A percentile compares a stretch with the other conserved stretches of the same genome.
These are phyloP conservation scores for Clitocybe nebularis DNA, from an alignment of 1,284 basidiomycete genomes.

Conservation along the genomic window DNA sequence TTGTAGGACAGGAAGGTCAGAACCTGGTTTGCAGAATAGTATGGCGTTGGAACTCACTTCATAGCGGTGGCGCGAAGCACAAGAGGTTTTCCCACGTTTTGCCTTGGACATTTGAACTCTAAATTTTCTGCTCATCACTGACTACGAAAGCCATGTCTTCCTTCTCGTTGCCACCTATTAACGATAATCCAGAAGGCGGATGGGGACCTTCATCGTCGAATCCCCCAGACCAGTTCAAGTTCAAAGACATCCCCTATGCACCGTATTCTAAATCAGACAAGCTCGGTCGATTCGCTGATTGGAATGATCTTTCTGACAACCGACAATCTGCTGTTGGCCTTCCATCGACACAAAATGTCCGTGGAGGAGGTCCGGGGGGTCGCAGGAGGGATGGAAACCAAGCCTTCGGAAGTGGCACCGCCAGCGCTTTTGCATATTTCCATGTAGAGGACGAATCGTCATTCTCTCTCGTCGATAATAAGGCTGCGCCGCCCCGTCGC, in stretches of 20 bases:
- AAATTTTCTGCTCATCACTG: conserved; percentile 24
- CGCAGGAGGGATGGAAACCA: conserved; percentile 64
- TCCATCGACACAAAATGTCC: conserved; percentile 44
- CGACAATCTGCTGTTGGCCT: conserved; percentile 55
- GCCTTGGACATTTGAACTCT: conserved; percentile 10
- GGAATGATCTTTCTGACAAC: conserved; percentile 79
- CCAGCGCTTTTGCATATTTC: conserved; percentile 96
- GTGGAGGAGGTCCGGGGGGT: conserved; percentile 44
- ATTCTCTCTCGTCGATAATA: conserved; percentile 96
- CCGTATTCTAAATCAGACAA: conserved; percentile 99
- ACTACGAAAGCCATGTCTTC: conserved; percentile 52
- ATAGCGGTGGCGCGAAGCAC: conserved; percentile 38
- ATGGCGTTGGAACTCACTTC: conserved; percentile 52
- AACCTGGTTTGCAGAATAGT: conserved; percentile 1
- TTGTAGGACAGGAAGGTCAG: conserved; percentile 5
- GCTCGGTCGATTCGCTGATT: conserved; percentile 96
- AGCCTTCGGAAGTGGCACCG: conserved; percentile 78
- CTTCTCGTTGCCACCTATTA: conserved; percentile 72
- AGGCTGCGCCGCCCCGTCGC: conserved; percentile 59
- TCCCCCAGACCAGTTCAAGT: conserved; percentile 76
- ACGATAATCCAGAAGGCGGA: conserved; percentile 79
- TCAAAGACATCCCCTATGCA: conserved; percentile 92
- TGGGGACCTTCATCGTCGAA: conserved; percentile 80
- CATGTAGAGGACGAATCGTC: conserved; percentile 98
- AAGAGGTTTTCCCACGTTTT: conserved; percentile 42